These are phyloP conservation scores for Ophiocytium majus DNA, from an alignment of 352 stramenopile genomes.

Conservation along the genomic window DNA sequence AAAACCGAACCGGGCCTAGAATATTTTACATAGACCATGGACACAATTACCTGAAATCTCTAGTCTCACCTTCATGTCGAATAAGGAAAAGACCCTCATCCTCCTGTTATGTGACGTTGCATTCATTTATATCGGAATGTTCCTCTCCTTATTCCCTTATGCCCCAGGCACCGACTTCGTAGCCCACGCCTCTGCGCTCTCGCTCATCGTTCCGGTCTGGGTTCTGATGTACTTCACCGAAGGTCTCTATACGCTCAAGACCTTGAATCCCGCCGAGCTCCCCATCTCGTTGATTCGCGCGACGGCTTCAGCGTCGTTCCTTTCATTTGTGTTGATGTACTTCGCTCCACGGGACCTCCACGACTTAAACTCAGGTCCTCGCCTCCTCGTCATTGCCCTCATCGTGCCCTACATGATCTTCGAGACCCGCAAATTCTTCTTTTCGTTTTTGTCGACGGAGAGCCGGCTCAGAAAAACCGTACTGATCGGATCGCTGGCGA, in stretches of 20 bases:
- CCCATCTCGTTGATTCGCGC: constrained; percentile 2
- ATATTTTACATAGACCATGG: too few relatives aligned
- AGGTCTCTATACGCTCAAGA: constrained; percentile 12
- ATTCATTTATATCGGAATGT: too few relatives aligned
- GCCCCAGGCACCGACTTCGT: too few relatives aligned
- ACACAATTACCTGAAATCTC: too few relatives aligned
- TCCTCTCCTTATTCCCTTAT: too few relatives aligned
- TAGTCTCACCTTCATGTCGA: too few relatives aligned
- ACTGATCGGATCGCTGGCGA: not conserved
- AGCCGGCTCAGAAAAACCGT: constrained; percentile 8
- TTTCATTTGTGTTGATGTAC: not conserved
- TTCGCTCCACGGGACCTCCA: too few relatives aligned
- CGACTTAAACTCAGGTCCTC: too few relatives aligned
- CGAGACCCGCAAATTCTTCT: not conserved
- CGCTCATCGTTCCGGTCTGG: not conserved
- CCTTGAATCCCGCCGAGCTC: not conserved
- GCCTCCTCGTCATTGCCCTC: not conserved
- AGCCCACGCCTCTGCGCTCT: too few relatives aligned
- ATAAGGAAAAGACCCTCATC: too few relatives aligned
- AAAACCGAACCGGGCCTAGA: too few relatives aligned
- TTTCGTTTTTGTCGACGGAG: not conserved
- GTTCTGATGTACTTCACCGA: constrained; percentile 9
- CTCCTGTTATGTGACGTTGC: too few relatives aligned
- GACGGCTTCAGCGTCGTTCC: not conserved
- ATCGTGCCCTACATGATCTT: not conserved